A percentile compares a stretch with the other conserved stretches of the same genome.
These are phyloP conservation scores for Ustilago sp. DNA, from an alignment of 1,284 basidiomycete genomes.

Conservation along the genomic window DNA sequence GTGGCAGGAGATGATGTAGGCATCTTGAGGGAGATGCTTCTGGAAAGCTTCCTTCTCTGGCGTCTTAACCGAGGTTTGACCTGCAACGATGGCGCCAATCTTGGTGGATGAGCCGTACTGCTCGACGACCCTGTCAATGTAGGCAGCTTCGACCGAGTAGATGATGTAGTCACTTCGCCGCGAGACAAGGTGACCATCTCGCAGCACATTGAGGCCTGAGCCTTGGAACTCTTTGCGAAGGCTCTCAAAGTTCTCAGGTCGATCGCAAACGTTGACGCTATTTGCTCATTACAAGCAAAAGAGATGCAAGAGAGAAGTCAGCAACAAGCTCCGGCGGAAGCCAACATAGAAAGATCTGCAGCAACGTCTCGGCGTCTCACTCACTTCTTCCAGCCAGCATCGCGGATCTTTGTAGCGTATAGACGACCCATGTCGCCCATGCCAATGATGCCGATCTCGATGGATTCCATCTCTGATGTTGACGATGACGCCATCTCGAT, in stretches of 20 bases:
- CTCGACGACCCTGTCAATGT: slow-evolving; percentile 83
- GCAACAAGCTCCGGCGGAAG: slow-evolving; percentile 70
- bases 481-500: slow-evolving; percentile 5
- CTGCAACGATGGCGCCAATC: slow-evolving; percentile 88
- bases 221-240: slow-evolving; percentile 78
- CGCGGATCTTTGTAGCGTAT: slow-evolving; percentile 83
- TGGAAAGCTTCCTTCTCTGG: slow-evolving; percentile 94
- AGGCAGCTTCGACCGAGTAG: slow-evolving; percentile 94
- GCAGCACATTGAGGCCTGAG: slow-evolving; percentile 76
- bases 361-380: neutral
- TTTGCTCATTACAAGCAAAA: neutral
- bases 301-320: neutral
- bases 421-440: slow-evolving; percentile 86
- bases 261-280: slow-evolving; percentile 87
- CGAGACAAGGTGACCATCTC: slow-evolving; percentile 85
- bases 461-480: slow-evolving; percentile 38
- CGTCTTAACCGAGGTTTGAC: slow-evolving; percentile 96
- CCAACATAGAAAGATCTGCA: slow-evolving; percentile 63
- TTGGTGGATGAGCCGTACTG: slow-evolving; percentile 95
- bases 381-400: slow-evolving; percentile 78
- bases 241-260: slow-evolving; percentile 79
- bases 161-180: slow-evolving; percentile 87
- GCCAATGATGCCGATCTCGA: slow-evolving; percentile 71
- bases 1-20: slow-evolving; percentile 90
- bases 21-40: slow-evolving; percentile 84